A percentile compares a stretch with the other conserved stretches of the same genome.
Conservation (phyloP, 331 rosid genomes). For the Malus hybrid region DNA sequence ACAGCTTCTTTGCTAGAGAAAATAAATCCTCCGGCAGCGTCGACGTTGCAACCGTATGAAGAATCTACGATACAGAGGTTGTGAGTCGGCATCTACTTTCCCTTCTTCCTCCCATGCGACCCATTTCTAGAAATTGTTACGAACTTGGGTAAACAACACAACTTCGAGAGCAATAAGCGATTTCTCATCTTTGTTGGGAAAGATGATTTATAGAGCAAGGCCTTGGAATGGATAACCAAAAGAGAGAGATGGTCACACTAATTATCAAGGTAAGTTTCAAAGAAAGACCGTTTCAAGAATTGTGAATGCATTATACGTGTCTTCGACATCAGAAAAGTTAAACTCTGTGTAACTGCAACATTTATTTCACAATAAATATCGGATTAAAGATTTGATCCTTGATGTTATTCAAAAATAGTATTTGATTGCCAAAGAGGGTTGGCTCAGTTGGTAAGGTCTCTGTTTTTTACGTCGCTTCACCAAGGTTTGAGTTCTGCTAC, state of each 20-base stretch:
- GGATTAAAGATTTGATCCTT: no score
- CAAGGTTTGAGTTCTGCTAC: no score
- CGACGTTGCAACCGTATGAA: not conserved
- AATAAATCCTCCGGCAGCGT: not conserved
- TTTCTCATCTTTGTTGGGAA: no score
- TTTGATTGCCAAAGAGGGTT: no score
- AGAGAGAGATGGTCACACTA: not conserved
- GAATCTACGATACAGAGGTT: not conserved
- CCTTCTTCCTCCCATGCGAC: not conserved
- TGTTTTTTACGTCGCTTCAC: fast-evolving
- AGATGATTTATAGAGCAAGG: no score
- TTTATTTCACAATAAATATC: no score
- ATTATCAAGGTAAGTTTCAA: not conserved
- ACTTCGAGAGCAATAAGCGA: no score
- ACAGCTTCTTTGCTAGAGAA: no score
- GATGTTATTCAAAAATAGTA: no score
- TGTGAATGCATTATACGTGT: not conserved
- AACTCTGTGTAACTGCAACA: no score
- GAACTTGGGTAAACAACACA: not conserved
- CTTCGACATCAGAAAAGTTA: no score
- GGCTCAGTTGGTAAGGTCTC: fast-evolving
- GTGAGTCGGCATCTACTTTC: not conserved
- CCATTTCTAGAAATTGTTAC: not conserved
- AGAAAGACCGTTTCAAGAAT: not conserved
- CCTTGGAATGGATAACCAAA: not conserved